These are phyloP conservation scores for Immersiporthe knoxdaviesiana DNA, from an alignment of 2,329 filamentous ascomycete genomes.

Conservation along the genomic window DNA sequence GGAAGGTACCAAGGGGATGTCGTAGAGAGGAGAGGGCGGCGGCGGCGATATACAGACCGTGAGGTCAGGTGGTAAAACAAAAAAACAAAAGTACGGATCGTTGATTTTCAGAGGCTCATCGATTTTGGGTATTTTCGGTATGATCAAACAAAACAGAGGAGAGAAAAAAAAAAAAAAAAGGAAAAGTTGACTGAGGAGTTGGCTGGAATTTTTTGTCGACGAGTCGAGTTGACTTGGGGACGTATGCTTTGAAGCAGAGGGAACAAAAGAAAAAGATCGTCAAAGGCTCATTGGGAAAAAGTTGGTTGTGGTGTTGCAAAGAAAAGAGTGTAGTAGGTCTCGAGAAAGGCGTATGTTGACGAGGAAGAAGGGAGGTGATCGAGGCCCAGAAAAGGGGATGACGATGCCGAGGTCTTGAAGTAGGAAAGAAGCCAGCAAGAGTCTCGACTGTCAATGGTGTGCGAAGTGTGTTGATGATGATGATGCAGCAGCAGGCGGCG, in stretches of 20 bases:
- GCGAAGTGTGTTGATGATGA: constrained; percentile 1
- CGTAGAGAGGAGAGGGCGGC: constrained; percentile 8
- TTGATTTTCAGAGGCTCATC: constrained; percentile 52
- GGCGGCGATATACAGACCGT: constrained; percentile 27
- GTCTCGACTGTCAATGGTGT: constrained; percentile 19
- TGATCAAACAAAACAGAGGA: constrained; percentile 43
- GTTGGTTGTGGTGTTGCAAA: constrained; percentile 19
- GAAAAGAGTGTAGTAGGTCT: constrained; percentile 28
- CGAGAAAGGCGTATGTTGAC: constrained; percentile 1
- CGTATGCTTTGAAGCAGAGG: constrained; percentile 29
- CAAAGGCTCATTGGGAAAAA: constrained; percentile 32
- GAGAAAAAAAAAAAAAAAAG: constrained; percentile 28
- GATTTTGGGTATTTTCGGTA: constrained; percentile 42
- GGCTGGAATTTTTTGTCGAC: constrained; percentile 33
- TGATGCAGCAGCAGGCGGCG: constrained; percentile 16
- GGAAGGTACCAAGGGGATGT: constrained; percentile 30
- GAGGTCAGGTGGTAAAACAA: constrained; percentile 29
- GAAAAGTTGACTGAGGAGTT: constrained; percentile 9
- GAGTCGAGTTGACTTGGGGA: constrained; percentile 37
- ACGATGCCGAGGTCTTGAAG: constrained; percentile 24
- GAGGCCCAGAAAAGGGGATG: constrained; percentile 15
- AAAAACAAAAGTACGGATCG: constrained; percentile 44
- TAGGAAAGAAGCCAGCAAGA: constrained; percentile 23
- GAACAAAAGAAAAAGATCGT: constrained; percentile 38
- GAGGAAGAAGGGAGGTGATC: constrained; percentile 3